Evolutionary conservation across 768 basidiomycete genomes (phyloP), one percentile per base, ranked within the genome.

Genomic region (Tulasnella sp.): DNA sequence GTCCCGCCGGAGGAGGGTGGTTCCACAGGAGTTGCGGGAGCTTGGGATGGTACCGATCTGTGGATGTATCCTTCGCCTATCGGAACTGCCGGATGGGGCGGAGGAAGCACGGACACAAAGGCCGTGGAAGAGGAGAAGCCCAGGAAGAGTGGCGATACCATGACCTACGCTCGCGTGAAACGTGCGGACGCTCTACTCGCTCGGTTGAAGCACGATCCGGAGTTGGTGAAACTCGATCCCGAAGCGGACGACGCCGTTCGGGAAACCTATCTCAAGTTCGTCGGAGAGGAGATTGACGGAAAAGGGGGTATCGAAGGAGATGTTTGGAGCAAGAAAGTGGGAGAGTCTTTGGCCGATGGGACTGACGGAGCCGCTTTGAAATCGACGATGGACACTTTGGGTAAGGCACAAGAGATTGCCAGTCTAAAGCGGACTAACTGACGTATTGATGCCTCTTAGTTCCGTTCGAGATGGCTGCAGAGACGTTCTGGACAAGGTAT

Each of bases 1-100:
- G 83, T 98, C 16, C 95, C 95, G 0, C 95, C 95, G 0, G 89
- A 90, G 41, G 85, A 85, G 59, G 81, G 77, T 0, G 78, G 76
- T 7, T 29, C 16, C 65, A 74, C 52, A 14, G 42, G 73, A 73
- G 77, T 80, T 1, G 86, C 84, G 3, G 77, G 89, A 34, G 75
- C 86, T 52, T 95, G 93, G 93, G 94, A 95, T 78, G 94, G 93
- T 0, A 81, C 88, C 37, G 93, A 95, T 79, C 85, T 94, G 78
- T 95, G 93, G 89, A 88, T 89, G 82, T 77, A 94, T 72, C 92
- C 86, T 5, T 66, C 76, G 26, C 73, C 86, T 9, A 78, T 81
- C 64, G 82, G 81, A 17, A 74, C 74, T 34, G 19, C 44, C 17
- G 35, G 67, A 41, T 35, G 73, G 72, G 39, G 75, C 41, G 68